These are phyloP conservation scores for Lodderomyces theae DNA, from an alignment of 1,139 yeast species.

Conservation along the genomic window DNA sequence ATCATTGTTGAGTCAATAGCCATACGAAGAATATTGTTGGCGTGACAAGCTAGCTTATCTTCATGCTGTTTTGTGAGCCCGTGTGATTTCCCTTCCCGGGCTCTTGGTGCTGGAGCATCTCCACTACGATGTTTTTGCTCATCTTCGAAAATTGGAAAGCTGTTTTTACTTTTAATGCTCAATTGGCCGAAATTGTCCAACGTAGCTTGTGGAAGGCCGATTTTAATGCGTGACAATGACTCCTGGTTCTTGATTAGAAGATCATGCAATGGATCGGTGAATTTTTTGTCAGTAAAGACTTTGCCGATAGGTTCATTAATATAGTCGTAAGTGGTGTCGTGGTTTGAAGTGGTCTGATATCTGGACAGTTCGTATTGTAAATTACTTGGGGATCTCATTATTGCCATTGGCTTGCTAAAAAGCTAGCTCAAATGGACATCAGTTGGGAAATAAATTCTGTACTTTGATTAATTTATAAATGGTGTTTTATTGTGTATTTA, in stretches of 20 bases:
- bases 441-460: neutral
- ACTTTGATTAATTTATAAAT: neutral
- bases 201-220: neutral
- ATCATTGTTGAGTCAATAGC: conserved; percentile 50
- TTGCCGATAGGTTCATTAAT: neutral
- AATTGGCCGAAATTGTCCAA: neutral
- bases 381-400: neutral
- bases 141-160: conserved; percentile 1
- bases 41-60: conserved; percentile 49
- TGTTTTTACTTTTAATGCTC: neutral
- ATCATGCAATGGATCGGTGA: conserved; percentile 30
- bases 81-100: neutral
- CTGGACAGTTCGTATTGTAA: neutral
- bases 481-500: neutral
- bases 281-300: conserved; percentile 3
- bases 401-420: neutral
- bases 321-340: neutral
- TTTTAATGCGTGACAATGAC: conserved; percentile 1
- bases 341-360: neutral
- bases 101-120: neutral
- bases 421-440: neutral
- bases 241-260: conserved; percentile 24
- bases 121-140: neutral
- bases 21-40: conserved; percentile 47
- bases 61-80: conserved; percentile 6